Base-by-base conservation (phyloP, 768 basidiomycete species). In the Xerocomus spinulosus region DNA sequence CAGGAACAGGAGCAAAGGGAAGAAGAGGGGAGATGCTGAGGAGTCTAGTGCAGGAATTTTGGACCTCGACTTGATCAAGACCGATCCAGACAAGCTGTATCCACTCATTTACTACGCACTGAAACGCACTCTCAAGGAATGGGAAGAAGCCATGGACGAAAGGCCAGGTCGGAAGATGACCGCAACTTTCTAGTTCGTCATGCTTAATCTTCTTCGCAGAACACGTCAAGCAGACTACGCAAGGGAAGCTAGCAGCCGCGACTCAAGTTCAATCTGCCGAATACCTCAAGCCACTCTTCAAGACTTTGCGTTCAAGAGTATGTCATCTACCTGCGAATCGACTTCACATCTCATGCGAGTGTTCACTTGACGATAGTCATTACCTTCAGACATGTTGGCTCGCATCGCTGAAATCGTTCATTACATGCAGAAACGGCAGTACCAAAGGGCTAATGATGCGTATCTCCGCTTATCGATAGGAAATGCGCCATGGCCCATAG, bases 401-500 rank as follows among this genome's bases (percentile, higher is more conserved):
- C 82, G 86, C 35, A 87, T 92, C 50, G 85, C 92, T 13, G 94
- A 99, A 68, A 94, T 99, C 44, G 88, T 97, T 7, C 88, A 97
- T 61, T 72, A 92, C 69, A 95, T 96, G 92, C 96, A 99, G 66
- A 86, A 81, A 54, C 85, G 96, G 24, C 83, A 94, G 65, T 99
- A 99, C 58, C 92, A 97, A 66, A 80, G 76, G 46, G 95, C 96
- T 3, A 99, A 98, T 59, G 96, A 99, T 63, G 86, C 94, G 0
- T 99, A 99, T 66, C 81, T 99, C 20, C 87, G 96, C 7, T 73
- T 99, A 32, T 93, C 91, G 5, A 99, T 99, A 54, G 96, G 96
- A 28, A 99, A 96, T 59, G 95, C 96, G 0, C 94, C 96, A 3
- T 99, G 96, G 96, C 96, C 96, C 2, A 99, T 99, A 60, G 96